Evolutionary conservation across 2,329 filamentous ascomycete species (phyloP).

Genomic region (Aspergillus ustus): DNA sequence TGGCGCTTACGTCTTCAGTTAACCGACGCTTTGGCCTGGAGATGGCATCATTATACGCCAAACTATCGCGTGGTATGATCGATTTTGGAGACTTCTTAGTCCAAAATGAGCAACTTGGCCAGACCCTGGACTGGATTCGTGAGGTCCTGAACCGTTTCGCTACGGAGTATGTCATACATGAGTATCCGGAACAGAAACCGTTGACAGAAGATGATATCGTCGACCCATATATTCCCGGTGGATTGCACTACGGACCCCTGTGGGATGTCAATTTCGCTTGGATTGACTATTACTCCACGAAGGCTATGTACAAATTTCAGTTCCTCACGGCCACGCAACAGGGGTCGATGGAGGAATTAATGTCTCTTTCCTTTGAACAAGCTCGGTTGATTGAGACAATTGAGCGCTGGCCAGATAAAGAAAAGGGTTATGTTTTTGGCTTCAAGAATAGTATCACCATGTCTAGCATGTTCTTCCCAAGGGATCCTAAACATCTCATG

Average conservation of each 20-base stretch:
- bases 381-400: conserved; percentile 82
- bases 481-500: conserved; percentile 71
- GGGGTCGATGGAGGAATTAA: conserved; percentile 59
- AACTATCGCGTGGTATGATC: conserved; percentile 67
- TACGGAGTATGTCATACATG: conserved; percentile 64
- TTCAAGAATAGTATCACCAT: conserved; percentile 79
- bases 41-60: conserved; percentile 76
- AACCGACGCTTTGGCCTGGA: conserved; percentile 78
- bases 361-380: conserved; percentile 67
- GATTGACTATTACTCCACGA: conserved; percentile 78
- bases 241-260: conserved; percentile 71
- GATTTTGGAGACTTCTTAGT: conserved; percentile 65
- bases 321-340: conserved; percentile 62
- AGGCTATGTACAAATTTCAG: conserved; percentile 81
- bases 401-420: conserved; percentile 70
- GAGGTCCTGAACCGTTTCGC: conserved; percentile 67
- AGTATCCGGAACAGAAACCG: conserved; percentile 62
- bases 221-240: conserved; percentile 70
- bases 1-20: conserved; percentile 68
- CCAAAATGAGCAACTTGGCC: conserved; percentile 63
- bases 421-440: conserved; percentile 71
- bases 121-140: conserved; percentile 46
- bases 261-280: conserved; percentile 75
- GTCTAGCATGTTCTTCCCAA: conserved; percentile 77
- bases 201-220: conserved; percentile 69